Evolutionary conservation across 495 filamentous ascomycete species (phyloP).

Genomic region (Xylaria curta): DNA sequence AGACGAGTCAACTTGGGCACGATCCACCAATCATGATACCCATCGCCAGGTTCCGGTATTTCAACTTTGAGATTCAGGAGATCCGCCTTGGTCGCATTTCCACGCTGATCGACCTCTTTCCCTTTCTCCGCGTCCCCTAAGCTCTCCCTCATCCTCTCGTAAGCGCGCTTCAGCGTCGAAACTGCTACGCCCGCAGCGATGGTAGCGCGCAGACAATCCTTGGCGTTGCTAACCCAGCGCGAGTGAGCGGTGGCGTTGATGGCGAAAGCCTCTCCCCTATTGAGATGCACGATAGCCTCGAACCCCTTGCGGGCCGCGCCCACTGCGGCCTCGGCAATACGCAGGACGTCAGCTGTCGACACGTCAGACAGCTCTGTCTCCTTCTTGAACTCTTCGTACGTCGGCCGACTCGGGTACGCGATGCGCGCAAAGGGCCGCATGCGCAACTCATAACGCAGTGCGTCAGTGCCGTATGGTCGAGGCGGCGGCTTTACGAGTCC

Average conservation of each 20-base stretch:
- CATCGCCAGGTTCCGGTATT: conserved; percentile 60
- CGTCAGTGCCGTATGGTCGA: conserved; percentile 72
- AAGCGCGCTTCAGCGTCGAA: conserved; percentile 59
- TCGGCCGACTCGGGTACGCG: conserved; percentile 71
- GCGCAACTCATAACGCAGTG: conserved; percentile 80
- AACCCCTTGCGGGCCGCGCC: conserved; percentile 68
- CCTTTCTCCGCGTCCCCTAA: not conserved
- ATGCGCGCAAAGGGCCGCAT: conserved; percentile 87
- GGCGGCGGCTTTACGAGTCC: conserved; percentile 62
- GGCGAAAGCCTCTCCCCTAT: conserved; percentile 52
- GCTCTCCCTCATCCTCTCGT: conserved; percentile 30
- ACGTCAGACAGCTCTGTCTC: conserved; percentile 47
- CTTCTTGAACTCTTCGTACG: conserved; percentile 64
- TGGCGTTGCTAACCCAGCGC: conserved; percentile 64
- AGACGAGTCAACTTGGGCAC: conserved; percentile 64
- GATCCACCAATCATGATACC: conserved; percentile 79
- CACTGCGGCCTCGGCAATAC: conserved; percentile 65
- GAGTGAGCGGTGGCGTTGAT: conserved; percentile 58
- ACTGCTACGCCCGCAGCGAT: conserved; percentile 72
- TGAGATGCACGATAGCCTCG: conserved; percentile 62
- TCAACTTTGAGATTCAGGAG: conserved; percentile 54
- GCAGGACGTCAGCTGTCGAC: conserved; percentile 55
- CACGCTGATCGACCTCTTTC: conserved; percentile 14
- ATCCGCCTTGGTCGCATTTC: conserved; percentile 26
- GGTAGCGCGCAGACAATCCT: conserved; percentile 66